Evolutionary conservation across 768 basidiomycete species (phyloP), one percentile per base, ranked within the genome.

Genomic region (Podaxis sp.): DNA sequence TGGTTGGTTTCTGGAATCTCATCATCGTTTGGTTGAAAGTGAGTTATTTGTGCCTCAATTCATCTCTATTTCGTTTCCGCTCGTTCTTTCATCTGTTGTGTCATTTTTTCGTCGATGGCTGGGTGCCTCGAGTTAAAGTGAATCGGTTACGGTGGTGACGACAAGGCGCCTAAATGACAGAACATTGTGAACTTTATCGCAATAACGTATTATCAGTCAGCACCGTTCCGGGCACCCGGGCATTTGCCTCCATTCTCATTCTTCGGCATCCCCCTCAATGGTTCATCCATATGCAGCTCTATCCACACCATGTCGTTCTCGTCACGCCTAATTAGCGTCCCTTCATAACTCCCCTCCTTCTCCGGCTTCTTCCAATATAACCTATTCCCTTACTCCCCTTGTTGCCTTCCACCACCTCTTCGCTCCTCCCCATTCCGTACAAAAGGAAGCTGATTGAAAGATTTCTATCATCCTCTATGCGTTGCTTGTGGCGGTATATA

Each of bases 1-100:
- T 97, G 90, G 86, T 98, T 51, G 95, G 96, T 0, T 96, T 97
- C 70, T 99, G 96, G 96, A 98, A 96, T 71, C 81, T 99, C 52
- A 90, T 96, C 28, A 80, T 98, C 36, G 92, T 98, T 1, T 99
- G 96, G 97, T 78, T 99, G 1, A 99, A 99, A 85, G 96, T 94
- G 67, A 15, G 81, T 66, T 28, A 37, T 24, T 56, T 12, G 15
- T 20, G 10, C 36, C 54, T 62, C 41, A 26, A 54, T 61, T 48
- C n/a, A 26, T 33, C n/a, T 46, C n/a, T 2, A 36, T 26, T 41
- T 60, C 38, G 20, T 38, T 41, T 46, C 44, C 15, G 44, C 38
- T 20, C 38, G 20, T 24, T 56, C 38, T 38, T 40, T 40, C 13
- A 40, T 40, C 38, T 40, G 10, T 3, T 12, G 38, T 28, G 38